These are phyloP conservation scores for Xylaria longipes DNA, from an alignment of 495 filamentous ascomycete species.

Conservation along the genomic window DNA sequence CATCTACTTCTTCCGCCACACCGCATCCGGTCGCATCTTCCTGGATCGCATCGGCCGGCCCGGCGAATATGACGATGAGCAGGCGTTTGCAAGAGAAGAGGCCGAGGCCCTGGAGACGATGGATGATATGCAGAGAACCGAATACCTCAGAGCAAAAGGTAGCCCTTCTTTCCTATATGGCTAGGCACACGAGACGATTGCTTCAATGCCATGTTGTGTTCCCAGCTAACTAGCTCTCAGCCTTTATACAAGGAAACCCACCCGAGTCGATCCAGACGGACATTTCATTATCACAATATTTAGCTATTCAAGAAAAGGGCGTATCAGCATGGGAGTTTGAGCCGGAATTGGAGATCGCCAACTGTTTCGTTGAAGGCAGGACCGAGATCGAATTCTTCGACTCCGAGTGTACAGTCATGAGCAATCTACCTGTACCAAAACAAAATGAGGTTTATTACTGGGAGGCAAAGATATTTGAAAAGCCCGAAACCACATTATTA, in stretches of 20 bases:
- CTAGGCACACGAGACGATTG: background rate
- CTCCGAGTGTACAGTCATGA: constrained; percentile 95
- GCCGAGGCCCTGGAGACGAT: constrained; percentile 92
- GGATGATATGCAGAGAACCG: constrained; percentile 89
- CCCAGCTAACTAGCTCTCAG: constrained; percentile 51
- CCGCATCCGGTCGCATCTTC: constrained; percentile 85
- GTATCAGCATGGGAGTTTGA: constrained; percentile 99
- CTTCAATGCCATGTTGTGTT: constrained; percentile 23
- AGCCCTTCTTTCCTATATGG: constrained; percentile 35
- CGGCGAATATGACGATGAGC: constrained; percentile 97
- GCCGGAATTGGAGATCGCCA: constrained; percentile 96
- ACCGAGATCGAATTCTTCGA: constrained; percentile 99
- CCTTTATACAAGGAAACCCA: constrained; percentile 92
- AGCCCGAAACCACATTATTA: constrained; percentile 83
- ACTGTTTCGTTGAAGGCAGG: constrained; percentile 95
- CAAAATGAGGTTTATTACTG: constrained; percentile 99
- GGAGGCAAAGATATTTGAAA: constrained; percentile 98
- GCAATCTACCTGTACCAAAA: constrained; percentile 94
- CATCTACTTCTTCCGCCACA: constrained; percentile 95
- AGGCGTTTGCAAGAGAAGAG: constrained; percentile 89
- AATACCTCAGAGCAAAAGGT: constrained; percentile 97
- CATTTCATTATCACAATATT: constrained; percentile 94
- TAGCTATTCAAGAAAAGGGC: constrained; percentile 98
- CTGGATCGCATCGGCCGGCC: constrained; percentile 92
- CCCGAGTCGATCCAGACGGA: constrained; percentile 95